A percentile compares a stretch with the other conserved stretches of the same genome.
Evolutionary conservation across 1,139 yeast species (phyloP).

Genomic region (Sugiyamaella castrensis): DNA sequence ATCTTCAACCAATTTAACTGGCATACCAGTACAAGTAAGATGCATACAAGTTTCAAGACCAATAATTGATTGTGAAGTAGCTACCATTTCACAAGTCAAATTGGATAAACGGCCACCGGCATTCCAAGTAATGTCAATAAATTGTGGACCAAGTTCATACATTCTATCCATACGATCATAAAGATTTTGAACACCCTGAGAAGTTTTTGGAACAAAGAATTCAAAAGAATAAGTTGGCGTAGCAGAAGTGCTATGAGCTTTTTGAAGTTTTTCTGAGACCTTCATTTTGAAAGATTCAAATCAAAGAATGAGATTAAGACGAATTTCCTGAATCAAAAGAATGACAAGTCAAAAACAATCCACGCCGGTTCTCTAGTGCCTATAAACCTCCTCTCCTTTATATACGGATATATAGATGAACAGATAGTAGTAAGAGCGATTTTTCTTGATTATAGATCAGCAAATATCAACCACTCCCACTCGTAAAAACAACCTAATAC

Average conservation of each 20-base stretch:
- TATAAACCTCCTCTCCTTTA: too few relatives aligned
- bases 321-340: neutral
- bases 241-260: conserved; percentile 33
- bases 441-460: too few relatives aligned
- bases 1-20: conserved; percentile 70
- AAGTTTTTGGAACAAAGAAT: conserved; percentile 96
- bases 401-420: too few relatives aligned
- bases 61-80: conserved; percentile 86
- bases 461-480: too few relatives aligned
- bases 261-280: conserved; percentile 41
- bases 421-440: too few relatives aligned
- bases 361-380: too few relatives aligned
- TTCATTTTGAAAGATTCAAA: conserved; percentile 32
- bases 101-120: conserved; percentile 90
- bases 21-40: conserved; percentile 95
- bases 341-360: neutral
- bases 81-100: conserved; percentile 84
- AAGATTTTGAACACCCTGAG: conserved; percentile 93
- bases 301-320: neutral
- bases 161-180: conserved; percentile 97
- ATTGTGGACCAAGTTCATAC: conserved; percentile 89
- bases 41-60: conserved; percentile 99
- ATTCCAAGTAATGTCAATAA: conserved; percentile 96
- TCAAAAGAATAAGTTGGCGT: conserved; percentile 85
- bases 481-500: too few relatives aligned